A percentile compares a stretch with the other conserved stretches of the same genome.
Conservation (phyloP, 768 basidiomycete genomes). For the Lactarius pseudohatsudake region DNA sequence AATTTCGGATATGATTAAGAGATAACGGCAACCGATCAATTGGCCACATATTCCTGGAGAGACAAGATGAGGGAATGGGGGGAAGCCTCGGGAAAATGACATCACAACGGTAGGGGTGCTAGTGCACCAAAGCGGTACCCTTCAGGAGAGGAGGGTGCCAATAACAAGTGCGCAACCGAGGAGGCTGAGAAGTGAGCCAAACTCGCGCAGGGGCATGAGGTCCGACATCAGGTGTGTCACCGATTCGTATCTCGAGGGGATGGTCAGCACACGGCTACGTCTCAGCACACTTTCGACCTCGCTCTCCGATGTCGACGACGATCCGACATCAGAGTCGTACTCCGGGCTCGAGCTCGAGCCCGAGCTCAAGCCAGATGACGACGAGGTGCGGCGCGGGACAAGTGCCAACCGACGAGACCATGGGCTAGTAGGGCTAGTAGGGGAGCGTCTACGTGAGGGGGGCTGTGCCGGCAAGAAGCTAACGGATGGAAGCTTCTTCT, state of each 20-base stretch:
- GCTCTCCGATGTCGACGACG: conserved; percentile 27
- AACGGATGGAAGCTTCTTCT: conserved; percentile 5
- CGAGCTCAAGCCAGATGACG: conserved; percentile 13
- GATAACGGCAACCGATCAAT: background rate
- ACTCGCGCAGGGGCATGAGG: conserved; percentile 23
- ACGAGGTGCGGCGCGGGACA: conserved; percentile 1
- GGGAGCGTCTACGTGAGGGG: conserved; percentile 9
- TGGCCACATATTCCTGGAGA: background rate
- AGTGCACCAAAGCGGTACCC: background rate
- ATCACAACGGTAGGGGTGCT: background rate
- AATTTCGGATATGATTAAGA: background rate
- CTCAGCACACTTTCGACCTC: conserved; percentile 12
- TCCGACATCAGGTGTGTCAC: conserved; percentile 23
- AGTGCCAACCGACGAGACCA: conserved; percentile 15
- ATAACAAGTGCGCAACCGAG: conserved; percentile 28
- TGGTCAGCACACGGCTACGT: conserved; percentile 6
- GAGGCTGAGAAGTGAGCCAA: conserved; percentile 28
- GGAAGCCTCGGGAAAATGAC: background rate
- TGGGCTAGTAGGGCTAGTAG: conserved; percentile 1
- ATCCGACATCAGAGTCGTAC: conserved; percentile 19
- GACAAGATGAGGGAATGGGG: background rate
- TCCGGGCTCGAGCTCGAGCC: conserved; percentile 23
- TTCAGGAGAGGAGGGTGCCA: conserved; percentile 28
- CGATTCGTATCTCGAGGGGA: conserved; percentile 23
- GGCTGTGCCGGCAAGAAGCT: conserved; percentile 7